A percentile compares a stretch with the other conserved stretches of the same genome.
These are phyloP conservation scores for Penicillium verhagenii DNA, from an alignment of 495 filamentous ascomycete genomes.

Conservation along the genomic window DNA sequence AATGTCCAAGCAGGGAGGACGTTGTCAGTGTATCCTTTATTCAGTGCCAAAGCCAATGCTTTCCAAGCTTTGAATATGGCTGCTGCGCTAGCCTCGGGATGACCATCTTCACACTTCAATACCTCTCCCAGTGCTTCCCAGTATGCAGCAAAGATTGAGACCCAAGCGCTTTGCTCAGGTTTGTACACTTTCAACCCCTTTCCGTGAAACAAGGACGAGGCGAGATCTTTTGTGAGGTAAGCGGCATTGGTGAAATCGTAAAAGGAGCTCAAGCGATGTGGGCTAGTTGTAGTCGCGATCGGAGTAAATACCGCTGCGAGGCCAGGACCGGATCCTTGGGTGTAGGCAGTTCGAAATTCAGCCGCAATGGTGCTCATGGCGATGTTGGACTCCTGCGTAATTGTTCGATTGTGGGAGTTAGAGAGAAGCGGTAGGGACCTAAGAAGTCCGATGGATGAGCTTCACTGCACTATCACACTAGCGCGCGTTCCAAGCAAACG, in stretches of 20 bases:
- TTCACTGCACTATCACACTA: background rate
- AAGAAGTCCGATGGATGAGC: background rate
- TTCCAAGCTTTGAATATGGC: conserved; percentile 85
- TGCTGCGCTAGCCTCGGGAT: conserved; percentile 58
- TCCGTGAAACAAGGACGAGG: conserved; percentile 59
- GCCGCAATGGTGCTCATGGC: conserved; percentile 62
- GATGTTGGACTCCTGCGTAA: background rate
- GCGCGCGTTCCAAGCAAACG: too few species aligned
- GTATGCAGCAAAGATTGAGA: conserved; percentile 76
- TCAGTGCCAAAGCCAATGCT: conserved; percentile 64
- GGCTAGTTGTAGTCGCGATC: conserved; percentile 52
- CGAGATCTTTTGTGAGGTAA: conserved; percentile 60
- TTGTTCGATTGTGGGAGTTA: background rate
- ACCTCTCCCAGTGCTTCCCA: conserved; percentile 78
- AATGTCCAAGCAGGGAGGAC: conserved; percentile 83
- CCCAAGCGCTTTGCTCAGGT: conserved; percentile 70
- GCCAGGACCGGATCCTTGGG: conserved; percentile 55
- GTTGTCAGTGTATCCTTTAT: conserved; percentile 69
- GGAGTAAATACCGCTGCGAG: conserved; percentile 72
- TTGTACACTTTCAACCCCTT: conserved; percentile 53
- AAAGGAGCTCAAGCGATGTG: conserved; percentile 58
- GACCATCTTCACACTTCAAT: conserved; percentile 49
- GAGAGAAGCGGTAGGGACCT: background rate
- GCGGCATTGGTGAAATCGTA: conserved; percentile 58
- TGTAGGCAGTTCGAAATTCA: conserved; percentile 61